Evolutionary conservation across 352 stramenopile species (phyloP).

Genomic region (Pythium dissimile): DNA sequence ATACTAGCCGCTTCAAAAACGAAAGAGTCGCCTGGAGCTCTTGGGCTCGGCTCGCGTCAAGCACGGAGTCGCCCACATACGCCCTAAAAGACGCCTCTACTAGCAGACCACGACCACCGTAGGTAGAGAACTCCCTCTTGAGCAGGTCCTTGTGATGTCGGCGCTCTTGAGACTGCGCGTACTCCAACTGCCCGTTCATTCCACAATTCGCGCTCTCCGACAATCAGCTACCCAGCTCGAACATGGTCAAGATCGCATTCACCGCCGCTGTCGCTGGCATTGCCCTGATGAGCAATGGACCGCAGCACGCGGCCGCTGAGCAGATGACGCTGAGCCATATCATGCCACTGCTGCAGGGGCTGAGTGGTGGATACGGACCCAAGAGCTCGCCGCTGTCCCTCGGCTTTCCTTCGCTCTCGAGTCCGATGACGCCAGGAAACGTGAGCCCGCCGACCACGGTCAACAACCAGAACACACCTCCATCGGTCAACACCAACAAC

Average conservation of each 20-base stretch:
- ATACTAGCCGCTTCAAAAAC: too few relatives aligned
- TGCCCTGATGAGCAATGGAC: not conserved
- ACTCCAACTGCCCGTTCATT: too few relatives aligned
- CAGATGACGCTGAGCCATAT: slow-evolving; percentile 3
- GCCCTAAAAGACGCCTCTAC: too few relatives aligned
- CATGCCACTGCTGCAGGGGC: not conserved
- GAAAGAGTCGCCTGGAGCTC: too few relatives aligned
- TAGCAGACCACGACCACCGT: too few relatives aligned
- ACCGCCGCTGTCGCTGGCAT: not conserved
- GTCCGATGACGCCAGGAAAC: not conserved
- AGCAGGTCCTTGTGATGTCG: too few relatives aligned
- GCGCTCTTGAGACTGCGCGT: too few relatives aligned
- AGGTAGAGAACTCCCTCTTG: too few relatives aligned
- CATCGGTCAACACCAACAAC: not conserved
- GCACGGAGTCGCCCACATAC: too few relatives aligned
- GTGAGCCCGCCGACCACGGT: not conserved
- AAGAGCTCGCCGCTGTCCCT: not conserved
- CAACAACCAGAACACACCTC: not conserved
- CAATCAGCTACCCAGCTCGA: too few relatives aligned
- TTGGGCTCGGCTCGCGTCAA: too few relatives aligned
- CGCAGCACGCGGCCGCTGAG: not conserved
- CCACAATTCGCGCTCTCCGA: too few relatives aligned
- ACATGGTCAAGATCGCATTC: slow-evolving; percentile 3
- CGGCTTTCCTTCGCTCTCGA: not conserved
- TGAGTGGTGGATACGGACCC: not conserved